A percentile compares a stretch with the other conserved stretches of the same genome.
These are phyloP conservation scores for Trichoderma afroharzianum DNA, from an alignment of 2,329 filamentous ascomycete genomes.

Conservation along the genomic window DNA sequence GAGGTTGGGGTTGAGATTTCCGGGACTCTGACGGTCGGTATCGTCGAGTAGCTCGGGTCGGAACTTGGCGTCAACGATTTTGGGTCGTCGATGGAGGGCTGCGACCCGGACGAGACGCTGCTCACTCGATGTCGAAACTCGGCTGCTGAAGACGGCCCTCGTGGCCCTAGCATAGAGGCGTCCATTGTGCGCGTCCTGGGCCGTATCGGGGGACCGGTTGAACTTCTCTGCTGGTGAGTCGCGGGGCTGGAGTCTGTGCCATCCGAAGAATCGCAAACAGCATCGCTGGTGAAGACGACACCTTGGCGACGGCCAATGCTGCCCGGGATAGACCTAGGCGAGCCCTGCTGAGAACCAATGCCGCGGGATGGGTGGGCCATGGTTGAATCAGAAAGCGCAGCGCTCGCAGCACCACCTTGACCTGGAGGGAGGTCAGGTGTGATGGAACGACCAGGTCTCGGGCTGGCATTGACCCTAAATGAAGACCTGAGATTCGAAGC, in stretches of 20 bases:
- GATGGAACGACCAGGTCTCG: slow-evolving; percentile 55
- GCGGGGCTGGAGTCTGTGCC: slow-evolving; percentile 28
- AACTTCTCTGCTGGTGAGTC: slow-evolving; percentile 32
- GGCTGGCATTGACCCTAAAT: slow-evolving; percentile 30
- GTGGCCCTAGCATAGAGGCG: slow-evolving; percentile 48
- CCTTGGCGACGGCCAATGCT: slow-evolving; percentile 51
- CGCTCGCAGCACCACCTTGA: slow-evolving; percentile 26
- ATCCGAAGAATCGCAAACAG: slow-evolving; percentile 49
- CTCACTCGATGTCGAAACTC: slow-evolving; percentile 63
- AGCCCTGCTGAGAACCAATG: slow-evolving; percentile 31
- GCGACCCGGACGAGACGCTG: slow-evolving; percentile 61
- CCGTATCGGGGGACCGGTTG: slow-evolving; percentile 37
- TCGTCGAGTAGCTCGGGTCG: slow-evolving; percentile 43
- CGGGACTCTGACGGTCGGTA: slow-evolving; percentile 34
- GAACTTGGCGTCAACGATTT: slow-evolving; percentile 38
- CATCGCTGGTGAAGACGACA: slow-evolving; percentile 58
- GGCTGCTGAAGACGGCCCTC: slow-evolving; percentile 33
- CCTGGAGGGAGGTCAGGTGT: slow-evolving; percentile 57
- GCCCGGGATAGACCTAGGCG: slow-evolving; percentile 31
- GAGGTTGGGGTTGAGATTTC: slow-evolving; percentile 29
- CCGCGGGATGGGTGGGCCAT: slow-evolving; percentile 25
- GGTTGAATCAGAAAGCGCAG: slow-evolving; percentile 22
- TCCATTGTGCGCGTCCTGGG: slow-evolving; percentile 59
- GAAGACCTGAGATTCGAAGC: slow-evolving; percentile 34
- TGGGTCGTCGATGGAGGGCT: slow-evolving; percentile 47